Evolutionary conservation across 345 rosid species (phyloP).

Genomic region (Moricandia moricandioides): DNA sequence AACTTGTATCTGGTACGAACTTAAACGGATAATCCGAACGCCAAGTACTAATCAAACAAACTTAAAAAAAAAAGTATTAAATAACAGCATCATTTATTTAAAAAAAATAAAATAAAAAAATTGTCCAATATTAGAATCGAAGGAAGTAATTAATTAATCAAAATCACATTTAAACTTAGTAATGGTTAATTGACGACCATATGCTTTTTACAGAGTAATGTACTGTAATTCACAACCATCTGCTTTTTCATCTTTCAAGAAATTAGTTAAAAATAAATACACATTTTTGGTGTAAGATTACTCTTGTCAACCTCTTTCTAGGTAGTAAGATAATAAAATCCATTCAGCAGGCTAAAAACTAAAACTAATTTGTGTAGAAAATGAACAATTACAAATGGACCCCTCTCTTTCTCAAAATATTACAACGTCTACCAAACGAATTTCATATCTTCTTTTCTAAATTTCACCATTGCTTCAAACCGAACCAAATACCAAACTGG

Average conservation of each 20-base stretch:
- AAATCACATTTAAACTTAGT: too few species aligned
- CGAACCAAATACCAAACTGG: slow-evolving; percentile 48
- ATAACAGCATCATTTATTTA: too few species aligned
- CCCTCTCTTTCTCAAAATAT: slow-evolving; percentile 19
- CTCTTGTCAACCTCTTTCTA: not conserved
- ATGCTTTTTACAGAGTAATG: too few species aligned
- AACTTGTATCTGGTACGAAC: too few species aligned
- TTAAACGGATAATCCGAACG: too few species aligned
- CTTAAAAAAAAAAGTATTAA: too few species aligned
- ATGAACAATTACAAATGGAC: not conserved
- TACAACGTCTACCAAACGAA: slow-evolving; percentile 28
- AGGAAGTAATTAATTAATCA: too few species aligned
- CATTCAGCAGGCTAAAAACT: not conserved
- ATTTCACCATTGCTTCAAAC: slow-evolving; percentile 20
- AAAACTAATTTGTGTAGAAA: not conserved
- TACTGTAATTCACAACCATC: too few species aligned
- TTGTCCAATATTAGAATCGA: too few species aligned
- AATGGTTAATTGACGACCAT: too few species aligned
- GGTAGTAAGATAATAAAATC: slow-evolving; percentile 11
- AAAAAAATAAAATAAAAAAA: too few species aligned
- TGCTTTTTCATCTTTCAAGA: not conserved
- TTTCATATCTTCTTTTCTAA: not conserved
- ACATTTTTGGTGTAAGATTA: not conserved
- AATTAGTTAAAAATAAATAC: not conserved
- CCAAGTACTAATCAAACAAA: too few species aligned